Conservation (phyloP, 352 stramenopile species). For the Pythium rishiriense region DNA sequence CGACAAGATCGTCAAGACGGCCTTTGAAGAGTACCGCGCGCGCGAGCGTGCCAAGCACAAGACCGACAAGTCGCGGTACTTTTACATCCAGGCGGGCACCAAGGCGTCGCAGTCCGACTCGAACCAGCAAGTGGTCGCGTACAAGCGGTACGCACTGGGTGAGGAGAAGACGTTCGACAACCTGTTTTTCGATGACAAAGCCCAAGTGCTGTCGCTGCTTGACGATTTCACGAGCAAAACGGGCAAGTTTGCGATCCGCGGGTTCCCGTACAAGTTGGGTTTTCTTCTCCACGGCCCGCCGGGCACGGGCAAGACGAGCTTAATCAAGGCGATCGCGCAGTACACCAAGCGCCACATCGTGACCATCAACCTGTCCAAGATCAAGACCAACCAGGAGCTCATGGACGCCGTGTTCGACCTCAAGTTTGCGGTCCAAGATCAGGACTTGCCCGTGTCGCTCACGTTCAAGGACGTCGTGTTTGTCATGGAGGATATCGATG, state of each 20-base stretch:
- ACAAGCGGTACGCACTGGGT: slow-evolving; percentile 72
- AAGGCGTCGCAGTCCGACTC: slow-evolving; percentile 20
- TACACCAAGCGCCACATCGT: slow-evolving; percentile 68
- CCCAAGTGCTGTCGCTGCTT: slow-evolving; percentile 49
- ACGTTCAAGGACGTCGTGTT: slow-evolving; percentile 88
- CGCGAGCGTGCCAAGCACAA: slow-evolving; percentile 19
- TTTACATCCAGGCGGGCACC: slow-evolving; percentile 35
- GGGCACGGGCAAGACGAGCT: slow-evolving; percentile 83
- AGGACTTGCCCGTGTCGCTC: slow-evolving; percentile 69
- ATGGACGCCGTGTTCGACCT: slow-evolving; percentile 84
- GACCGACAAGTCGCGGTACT: slow-evolving; percentile 40
- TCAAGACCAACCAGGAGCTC: slow-evolving; percentile 83
- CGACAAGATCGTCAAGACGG: slow-evolving; percentile 35
- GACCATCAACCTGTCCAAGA: slow-evolving; percentile 68
- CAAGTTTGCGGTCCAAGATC: slow-evolving; percentile 53
- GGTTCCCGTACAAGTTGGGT: slow-evolving; percentile 85
- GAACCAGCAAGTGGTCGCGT: slow-evolving; percentile 20
- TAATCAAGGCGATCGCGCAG: slow-evolving; percentile 84
- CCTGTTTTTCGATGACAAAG: slow-evolving; percentile 83
- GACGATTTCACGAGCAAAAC: slow-evolving; percentile 58
- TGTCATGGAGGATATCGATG: slow-evolving; percentile 91
- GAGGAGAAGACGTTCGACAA: slow-evolving; percentile 84
- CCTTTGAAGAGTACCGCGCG: slow-evolving; percentile 36
- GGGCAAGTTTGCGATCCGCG: slow-evolving; percentile 80
- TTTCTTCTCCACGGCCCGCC: slow-evolving; percentile 85